Evolutionary conservation across 1,284 basidiomycete genomes (phyloP).

Genomic region (Boletus semigastroideus): DNA sequence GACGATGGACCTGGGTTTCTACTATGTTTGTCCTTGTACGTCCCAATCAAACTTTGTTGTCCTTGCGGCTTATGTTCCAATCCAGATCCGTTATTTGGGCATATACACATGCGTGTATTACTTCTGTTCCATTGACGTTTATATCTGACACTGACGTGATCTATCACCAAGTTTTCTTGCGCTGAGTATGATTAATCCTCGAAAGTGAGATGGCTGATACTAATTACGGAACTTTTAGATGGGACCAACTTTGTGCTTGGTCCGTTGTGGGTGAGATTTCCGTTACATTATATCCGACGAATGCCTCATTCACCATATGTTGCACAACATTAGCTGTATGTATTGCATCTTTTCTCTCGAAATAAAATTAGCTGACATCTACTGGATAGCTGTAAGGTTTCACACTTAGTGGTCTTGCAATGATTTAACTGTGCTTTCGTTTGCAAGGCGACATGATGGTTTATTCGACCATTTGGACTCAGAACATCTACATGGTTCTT

Average conservation of each 20-base stretch:
- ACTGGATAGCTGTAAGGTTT: conserved; percentile 4
- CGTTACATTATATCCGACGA: too few relatives aligned
- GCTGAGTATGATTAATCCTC: too few relatives aligned
- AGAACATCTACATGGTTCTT: background rate
- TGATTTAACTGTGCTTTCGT: background rate
- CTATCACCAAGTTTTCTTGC: too few relatives aligned
- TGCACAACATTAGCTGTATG: conserved; percentile 4
- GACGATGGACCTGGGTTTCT: conserved; percentile 11
- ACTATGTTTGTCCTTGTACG: conserved; percentile 4
- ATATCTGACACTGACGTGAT: too few relatives aligned
- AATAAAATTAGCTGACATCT: background rate
- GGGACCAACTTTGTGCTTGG: too few relatives aligned
- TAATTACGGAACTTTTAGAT: too few relatives aligned
- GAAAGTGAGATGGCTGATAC: too few relatives aligned
- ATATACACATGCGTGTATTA: background rate
- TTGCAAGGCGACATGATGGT: background rate
- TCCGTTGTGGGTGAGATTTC: too few relatives aligned
- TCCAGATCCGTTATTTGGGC: background rate
- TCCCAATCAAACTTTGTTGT: background rate
- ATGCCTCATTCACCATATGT: too few relatives aligned
- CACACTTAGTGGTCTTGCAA: background rate
- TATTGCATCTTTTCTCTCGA: background rate
- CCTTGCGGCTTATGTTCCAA: background rate
- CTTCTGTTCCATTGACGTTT: too few relatives aligned
- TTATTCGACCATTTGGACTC: background rate